Evolutionary conservation across 176 grass and related monocot species (phyloP), one percentile per base, ranked within the genome.

Genomic region (Juncus effusus): DNA sequence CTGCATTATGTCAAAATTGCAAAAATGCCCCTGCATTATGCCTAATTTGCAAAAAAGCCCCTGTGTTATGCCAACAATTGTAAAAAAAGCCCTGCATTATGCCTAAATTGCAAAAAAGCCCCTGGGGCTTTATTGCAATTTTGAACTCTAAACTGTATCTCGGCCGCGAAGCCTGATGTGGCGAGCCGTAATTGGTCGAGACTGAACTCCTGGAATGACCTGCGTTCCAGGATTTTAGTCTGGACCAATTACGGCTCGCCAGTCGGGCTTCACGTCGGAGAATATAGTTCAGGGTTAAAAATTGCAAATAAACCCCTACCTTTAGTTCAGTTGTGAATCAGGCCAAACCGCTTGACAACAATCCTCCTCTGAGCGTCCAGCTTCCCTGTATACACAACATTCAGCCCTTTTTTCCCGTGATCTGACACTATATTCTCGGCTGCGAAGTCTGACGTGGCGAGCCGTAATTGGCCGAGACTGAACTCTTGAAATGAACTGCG

Each of bases 311-410:
- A 1, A 28, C 19, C 19, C 19, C 19, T 28, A 28, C 19, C 1
- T 0, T 28, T 28, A 28, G 19, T 28, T n/a, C 67, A 92, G 93
- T 37, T 88, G 77, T 4, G 85, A 58, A 78, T 97, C 94, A 0
- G 88, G 94, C 94, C 94, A 97, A 14, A 88, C 94, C 85, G 73
- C 77, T 97, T 97, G 64, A 97, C 88, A 0, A 88, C 94, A 45
- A 97, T 78, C 67, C 88, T 82, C 5, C 80, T 77, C 68, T 92
- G 94, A 1, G 88, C 85, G 41, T 84, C 88, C 60, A 92, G 67
- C 76, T 92, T 97, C n/a, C 94, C 94, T 76, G 89, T 97, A 82
- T 92, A 97, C 1, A 97, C 88, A 7, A 97, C 94, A 81, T 97
- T 97, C 51, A 88, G 94, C 4, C 88, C 94, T 80, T 97, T 97